phyloP scores from a whole-genome alignment of 768 basidiomycete species.

The Trametes sanguinea region DNA sequence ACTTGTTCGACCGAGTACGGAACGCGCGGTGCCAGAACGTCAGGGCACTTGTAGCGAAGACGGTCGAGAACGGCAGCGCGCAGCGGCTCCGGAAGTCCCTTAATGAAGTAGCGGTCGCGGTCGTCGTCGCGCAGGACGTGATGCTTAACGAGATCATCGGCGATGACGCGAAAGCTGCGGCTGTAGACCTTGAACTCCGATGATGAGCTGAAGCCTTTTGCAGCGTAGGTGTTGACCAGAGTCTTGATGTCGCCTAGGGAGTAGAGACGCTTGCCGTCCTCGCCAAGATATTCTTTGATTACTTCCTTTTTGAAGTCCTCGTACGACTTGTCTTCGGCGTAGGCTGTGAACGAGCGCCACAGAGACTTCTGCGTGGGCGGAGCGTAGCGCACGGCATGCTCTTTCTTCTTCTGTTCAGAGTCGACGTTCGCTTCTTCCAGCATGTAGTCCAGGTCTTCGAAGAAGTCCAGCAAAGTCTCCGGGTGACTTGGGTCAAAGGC shows the following conservation, averaged over 20 bases:
- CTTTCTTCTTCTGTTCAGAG: no score
- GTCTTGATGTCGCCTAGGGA: conserved; percentile 27
- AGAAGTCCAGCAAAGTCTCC: conserved; percentile 14
- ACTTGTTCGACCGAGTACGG: conserved; percentile 28
- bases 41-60: no score
- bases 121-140: conserved; percentile 25
- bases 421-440: conserved; percentile 1
- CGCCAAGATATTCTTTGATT: conserved; percentile 30
- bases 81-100: conserved; percentile 6
- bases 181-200: conserved; percentile 22
- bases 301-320: conserved; percentile 29
- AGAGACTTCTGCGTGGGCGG: not conserved
- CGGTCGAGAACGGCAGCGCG: not conserved
- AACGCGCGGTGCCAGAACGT: conserved; percentile 28
- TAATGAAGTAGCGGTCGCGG: conserved; percentile 27
- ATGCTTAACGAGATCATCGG: conserved; percentile 25
- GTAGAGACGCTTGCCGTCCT: conserved; percentile 23
- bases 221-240: conserved; percentile 24
- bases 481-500: conserved; percentile 5
- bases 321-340: conserved; percentile 11
- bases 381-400: conserved; percentile 10
- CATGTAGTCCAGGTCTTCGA: conserved; percentile 15
- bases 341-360: not conserved
- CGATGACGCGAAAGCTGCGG: conserved; percentile 24
- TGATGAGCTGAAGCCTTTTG: not conserved